A percentile compares a stretch with the other conserved stretches of the same genome.
Evolutionary conservation across 148 eudicot genomes (phyloP).

Genomic region (Fagopyrum homotropicum): DNA sequence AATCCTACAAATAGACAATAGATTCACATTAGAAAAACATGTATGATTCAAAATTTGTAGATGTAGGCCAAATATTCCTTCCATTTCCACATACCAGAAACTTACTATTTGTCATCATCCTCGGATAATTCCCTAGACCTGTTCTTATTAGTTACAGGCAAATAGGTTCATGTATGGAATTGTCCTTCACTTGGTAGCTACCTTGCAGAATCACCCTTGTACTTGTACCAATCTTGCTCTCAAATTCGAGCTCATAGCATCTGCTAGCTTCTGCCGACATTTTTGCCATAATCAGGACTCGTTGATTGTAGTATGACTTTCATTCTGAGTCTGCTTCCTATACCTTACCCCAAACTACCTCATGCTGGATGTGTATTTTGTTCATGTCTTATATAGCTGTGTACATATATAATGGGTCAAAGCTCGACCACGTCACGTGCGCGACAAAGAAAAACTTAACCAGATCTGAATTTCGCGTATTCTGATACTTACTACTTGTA

Average conservation of each 20-base stretch:
- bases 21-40: constrained; percentile 6
- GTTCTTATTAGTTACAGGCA: constrained; percentile 11
- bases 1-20: constrained; percentile 2
- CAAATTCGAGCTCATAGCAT: background rate
- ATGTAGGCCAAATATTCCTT: background rate
- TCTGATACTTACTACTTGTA: too few species aligned
- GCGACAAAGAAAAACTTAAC: background rate
- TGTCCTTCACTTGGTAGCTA: background rate
- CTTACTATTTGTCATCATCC: background rate
- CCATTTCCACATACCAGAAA: background rate
- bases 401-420: background rate
- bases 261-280: background rate
- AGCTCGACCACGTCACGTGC: background rate
- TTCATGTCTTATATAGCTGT: background rate
- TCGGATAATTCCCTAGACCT: background rate
- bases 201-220: background rate
- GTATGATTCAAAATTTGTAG: constrained; percentile 3
- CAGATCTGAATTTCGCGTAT: background rate
- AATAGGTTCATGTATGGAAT: background rate
- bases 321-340: too few species aligned
- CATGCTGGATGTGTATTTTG: background rate
- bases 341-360: too few species aligned
- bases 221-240: background rate
- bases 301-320: background rate
- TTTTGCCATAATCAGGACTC: background rate